Percentiles rank a stretch among this genome's conserved stretches.
phyloP scores from a whole-genome alignment of 805 yeast species.

The Hanseniaspora guilliermondii region DNA sequence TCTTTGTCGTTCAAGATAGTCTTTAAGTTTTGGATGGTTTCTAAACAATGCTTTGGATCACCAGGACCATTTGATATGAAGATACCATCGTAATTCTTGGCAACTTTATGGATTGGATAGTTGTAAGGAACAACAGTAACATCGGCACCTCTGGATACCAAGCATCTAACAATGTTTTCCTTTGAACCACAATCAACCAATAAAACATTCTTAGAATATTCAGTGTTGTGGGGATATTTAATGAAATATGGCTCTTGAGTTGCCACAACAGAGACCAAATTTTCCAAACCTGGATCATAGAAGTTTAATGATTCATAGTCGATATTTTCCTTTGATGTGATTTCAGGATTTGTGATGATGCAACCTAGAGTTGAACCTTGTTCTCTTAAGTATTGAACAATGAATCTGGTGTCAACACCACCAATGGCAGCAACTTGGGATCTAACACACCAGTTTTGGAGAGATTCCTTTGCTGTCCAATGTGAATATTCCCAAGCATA shows the following conservation, averaged over 20 bases:
- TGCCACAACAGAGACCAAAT: slow-evolving; percentile 84
- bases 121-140: slow-evolving; percentile 94
- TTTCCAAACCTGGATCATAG: slow-evolving; percentile 78
- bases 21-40: slow-evolving; percentile 63
- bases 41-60: slow-evolving; percentile 82
- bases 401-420: slow-evolving; percentile 93
- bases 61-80: slow-evolving; percentile 96
- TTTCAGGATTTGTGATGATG: slow-evolving; percentile 42
- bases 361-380: slow-evolving; percentile 90
- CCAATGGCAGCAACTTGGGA: slow-evolving; percentile 93
- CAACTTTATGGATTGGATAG: slow-evolving; percentile 83
- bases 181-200: slow-evolving; percentile 97
- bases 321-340: slow-evolving; percentile 9
- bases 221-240: slow-evolving; percentile 27
- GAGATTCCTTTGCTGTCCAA: slow-evolving; percentile 97
- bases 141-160: slow-evolving; percentile 90
- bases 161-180: slow-evolving; percentile 88
- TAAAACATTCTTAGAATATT: slow-evolving; percentile 69
- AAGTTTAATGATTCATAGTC: slow-evolving; percentile 34
- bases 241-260: slow-evolving; percentile 92
- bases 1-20: slow-evolving; percentile 47
- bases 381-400: slow-evolving; percentile 86
- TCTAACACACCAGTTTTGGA: slow-evolving; percentile 91
- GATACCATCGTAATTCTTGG: slow-evolving; percentile 85
- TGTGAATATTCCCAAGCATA: slow-evolving; percentile 94